These are phyloP conservation scores for Termitomyces heimii DNA, from an alignment of 768 basidiomycete genomes.

Conservation along the genomic window DNA sequence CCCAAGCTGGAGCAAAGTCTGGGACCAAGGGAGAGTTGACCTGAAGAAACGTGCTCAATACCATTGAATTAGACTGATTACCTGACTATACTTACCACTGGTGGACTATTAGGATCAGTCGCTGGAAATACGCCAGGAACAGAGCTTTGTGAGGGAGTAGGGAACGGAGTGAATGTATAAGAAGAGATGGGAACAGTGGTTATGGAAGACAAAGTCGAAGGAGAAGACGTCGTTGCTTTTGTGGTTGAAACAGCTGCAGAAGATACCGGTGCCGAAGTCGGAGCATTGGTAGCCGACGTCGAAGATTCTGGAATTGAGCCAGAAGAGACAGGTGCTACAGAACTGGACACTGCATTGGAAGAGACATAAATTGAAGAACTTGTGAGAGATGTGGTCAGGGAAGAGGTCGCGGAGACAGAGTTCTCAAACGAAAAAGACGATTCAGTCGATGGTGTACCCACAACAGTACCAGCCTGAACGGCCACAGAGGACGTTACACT, in stretches of 20 bases:
- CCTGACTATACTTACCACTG: slow-evolving; percentile 32
- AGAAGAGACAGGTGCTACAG: background rate
- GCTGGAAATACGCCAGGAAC: slow-evolving; percentile 47
- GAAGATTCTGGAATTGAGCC: slow-evolving; percentile 1
- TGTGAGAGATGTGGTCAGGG: background rate
- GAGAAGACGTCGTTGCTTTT: background rate
- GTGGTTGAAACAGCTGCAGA: background rate
- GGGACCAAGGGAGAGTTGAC: slow-evolving; percentile 32
- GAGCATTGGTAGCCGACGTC: background rate
- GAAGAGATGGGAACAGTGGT: slow-evolving; percentile 10
- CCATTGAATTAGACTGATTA: background rate
- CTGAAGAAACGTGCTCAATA: slow-evolving; percentile 11
- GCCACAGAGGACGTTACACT: background rate
- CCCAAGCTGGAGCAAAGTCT: slow-evolving; percentile 53
- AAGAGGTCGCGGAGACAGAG: background rate
- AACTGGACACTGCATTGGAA: background rate
- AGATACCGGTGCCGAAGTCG: background rate
- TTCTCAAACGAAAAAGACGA: slow-evolving; percentile 1
- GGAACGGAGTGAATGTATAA: slow-evolving; percentile 45
- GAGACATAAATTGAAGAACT: background rate
- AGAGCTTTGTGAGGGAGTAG: slow-evolving; percentile 51
- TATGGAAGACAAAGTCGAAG: slow-evolving; percentile 7
- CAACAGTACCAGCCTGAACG: background rate
- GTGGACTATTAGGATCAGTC: slow-evolving; percentile 52
- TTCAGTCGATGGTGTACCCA: background rate